A percentile compares a stretch with the other conserved stretches of the same genome.
phyloP scores from a whole-genome alignment of 73 alveolate species.

The Paramecium octaurelia region DNA sequence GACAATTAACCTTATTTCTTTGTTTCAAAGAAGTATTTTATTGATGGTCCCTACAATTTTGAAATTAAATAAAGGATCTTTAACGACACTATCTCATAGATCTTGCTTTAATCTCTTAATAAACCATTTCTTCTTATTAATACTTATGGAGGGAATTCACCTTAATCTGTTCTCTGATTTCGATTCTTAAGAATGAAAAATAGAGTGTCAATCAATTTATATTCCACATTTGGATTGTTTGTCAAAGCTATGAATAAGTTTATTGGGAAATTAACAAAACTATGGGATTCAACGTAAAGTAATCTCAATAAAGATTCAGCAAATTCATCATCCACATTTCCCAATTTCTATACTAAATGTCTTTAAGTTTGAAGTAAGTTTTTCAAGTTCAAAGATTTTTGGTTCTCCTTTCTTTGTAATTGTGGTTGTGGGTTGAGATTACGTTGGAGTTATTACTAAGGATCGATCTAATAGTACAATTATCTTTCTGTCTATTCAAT shows the following conservation, averaged over 20 bases:
- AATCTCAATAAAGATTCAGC: not conserved
- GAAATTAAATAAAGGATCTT: not conserved
- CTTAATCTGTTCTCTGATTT: not conserved
- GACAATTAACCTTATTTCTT: not conserved
- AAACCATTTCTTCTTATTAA: conserved; percentile 3
- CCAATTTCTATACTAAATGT: not conserved
- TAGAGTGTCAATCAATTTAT: conserved; percentile 1
- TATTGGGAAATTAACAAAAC: not conserved
- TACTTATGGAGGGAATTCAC: not conserved
- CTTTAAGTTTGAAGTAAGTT: not conserved
- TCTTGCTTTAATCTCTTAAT: not conserved
- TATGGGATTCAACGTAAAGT: conserved; percentile 26
- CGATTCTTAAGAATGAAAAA: not conserved
- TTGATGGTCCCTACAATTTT: not conserved
- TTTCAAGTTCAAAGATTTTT: not conserved
- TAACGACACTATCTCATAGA: not conserved
- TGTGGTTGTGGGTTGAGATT: not conserved
- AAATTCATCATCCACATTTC: conserved; percentile 33
- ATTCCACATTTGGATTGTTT: conserved; percentile 31
- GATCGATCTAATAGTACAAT: not conserved
- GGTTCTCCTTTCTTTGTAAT: not conserved
- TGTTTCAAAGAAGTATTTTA: conserved; percentile 1
- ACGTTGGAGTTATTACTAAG: not conserved
- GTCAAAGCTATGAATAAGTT: conserved; percentile 7
- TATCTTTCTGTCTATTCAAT: not conserved